phyloP scores from a whole-genome alignment of 352 stramenopile species.

The Phytophthora ramorum region DNA sequence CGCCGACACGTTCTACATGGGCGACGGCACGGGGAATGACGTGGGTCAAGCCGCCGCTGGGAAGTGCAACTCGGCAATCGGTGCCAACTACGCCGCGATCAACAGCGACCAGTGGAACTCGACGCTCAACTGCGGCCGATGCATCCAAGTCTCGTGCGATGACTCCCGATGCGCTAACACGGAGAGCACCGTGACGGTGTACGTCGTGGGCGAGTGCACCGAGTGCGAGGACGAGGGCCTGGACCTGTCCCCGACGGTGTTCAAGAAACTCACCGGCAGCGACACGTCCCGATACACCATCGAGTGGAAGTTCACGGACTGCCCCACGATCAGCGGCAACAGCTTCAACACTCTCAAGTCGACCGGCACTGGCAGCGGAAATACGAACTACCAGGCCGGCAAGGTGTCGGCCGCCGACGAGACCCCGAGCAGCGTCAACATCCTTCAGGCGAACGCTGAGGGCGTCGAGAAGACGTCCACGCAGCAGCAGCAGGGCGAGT shows the following conservation, averaged over 20 bases:
- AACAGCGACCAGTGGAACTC: constrained; percentile 63
- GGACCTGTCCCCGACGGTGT: constrained; percentile 49
- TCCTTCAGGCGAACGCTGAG: constrained; percentile 35
- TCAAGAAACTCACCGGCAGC: constrained; percentile 49
- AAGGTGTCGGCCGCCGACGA: constrained; percentile 28
- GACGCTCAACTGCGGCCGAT: constrained; percentile 66
- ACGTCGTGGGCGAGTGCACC: constrained; percentile 69
- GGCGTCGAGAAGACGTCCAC: constrained; percentile 30
- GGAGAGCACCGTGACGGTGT: constrained; percentile 44
- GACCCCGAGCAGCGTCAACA: constrained; percentile 29
- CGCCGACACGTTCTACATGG: constrained; percentile 42
- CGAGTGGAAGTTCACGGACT: constrained; percentile 57
- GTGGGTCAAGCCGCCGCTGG: constrained; percentile 43
- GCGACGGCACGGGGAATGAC: constrained; percentile 55
- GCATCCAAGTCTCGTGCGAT: constrained; percentile 61
- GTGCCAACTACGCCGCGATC: constrained; percentile 65
- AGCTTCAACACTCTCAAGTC: constrained; percentile 27
- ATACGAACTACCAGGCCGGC: constrained; percentile 35
- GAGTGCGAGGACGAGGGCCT: constrained; percentile 65
- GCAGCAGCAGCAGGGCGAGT: constrained; percentile 14
- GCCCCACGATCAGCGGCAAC: constrained; percentile 45
- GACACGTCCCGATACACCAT: constrained; percentile 43
- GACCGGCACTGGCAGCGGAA: constrained; percentile 3
- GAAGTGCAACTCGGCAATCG: constrained; percentile 58
- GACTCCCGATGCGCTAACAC: constrained; percentile 53